Percentiles rank a stretch among this genome's conserved stretches.
Conservation (phyloP, 164 flowering plant genomes). For the Vitis cinerea region DNA sequence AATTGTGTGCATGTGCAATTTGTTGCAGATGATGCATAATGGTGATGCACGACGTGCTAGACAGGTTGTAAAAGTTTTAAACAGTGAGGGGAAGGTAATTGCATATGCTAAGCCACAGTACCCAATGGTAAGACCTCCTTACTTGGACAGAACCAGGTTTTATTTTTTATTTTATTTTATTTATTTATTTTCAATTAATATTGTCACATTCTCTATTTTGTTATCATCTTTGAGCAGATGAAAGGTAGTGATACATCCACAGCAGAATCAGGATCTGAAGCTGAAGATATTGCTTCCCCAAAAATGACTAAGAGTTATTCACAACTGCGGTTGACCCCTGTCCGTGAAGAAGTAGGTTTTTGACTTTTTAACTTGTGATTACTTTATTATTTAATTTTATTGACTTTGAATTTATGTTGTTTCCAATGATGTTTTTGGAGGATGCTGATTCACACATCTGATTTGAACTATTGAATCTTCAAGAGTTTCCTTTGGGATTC, state of each 20-base stretch:
- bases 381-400: background rate
- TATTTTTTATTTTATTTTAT: background rate
- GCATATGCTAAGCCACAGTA: slow-evolving; percentile 83
- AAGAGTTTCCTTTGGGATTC: too few species aligned
- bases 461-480: too few species aligned
- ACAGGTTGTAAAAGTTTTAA: slow-evolving; percentile 75
- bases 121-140: slow-evolving; percentile 41
- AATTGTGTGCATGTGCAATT: background rate
- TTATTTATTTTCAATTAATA: background rate
- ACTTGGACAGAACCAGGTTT: background rate
- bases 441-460: too few species aligned
- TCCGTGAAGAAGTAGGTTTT: slow-evolving; percentile 75
- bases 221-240: slow-evolving; percentile 36
- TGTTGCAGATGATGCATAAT: slow-evolving; percentile 42
- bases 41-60: slow-evolving; percentile 71
- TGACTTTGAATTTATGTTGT: too few species aligned
- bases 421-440: too few species aligned
- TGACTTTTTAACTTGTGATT: background rate
- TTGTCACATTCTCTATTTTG: background rate
- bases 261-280: slow-evolving; percentile 96
- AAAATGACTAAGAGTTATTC: slow-evolving; percentile 64
- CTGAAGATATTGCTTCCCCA: slow-evolving; percentile 85
- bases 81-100: slow-evolving; percentile 75
- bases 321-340: slow-evolving; percentile 78
- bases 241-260: slow-evolving; percentile 93